These are phyloP conservation scores for Venturia carpophila DNA, from an alignment of 2,329 filamentous ascomycete species.

Conservation along the genomic window DNA sequence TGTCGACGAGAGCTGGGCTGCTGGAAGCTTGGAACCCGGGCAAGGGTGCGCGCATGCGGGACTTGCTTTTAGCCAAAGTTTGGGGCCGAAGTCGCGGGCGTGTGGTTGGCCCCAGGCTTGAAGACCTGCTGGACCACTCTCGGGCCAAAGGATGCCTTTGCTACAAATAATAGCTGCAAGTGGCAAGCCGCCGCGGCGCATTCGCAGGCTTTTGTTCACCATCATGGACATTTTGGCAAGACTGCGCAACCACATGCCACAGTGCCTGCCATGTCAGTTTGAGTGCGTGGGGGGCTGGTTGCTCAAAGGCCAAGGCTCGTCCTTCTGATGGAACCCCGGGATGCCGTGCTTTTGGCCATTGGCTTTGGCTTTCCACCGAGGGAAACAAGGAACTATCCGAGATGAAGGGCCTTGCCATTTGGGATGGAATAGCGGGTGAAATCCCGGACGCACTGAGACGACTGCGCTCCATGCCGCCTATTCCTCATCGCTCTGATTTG, in stretches of 20 bases:
- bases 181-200: neutral
- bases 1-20: too few species aligned
- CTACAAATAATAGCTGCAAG: neutral
- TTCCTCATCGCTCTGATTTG: neutral
- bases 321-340: neutral
- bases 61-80: conserved; percentile 2
- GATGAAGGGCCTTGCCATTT: neutral
- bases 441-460: neutral
- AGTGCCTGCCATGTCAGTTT: neutral
- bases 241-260: neutral
- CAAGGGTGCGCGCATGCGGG: neutral
- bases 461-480: neutral
- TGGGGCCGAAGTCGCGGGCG: neutral
- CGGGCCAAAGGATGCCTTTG: neutral
- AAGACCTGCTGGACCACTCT: neutral
- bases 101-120: conserved; percentile 1
- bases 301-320: neutral
- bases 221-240: neutral
- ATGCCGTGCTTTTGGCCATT: conserved; percentile 4
- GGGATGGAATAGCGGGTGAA: neutral
- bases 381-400: conserved; percentile 8
- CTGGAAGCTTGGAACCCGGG: neutral
- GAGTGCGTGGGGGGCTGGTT: neutral
- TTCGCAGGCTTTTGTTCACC: neutral
- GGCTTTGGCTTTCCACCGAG: conserved; percentile 10